Evolutionary conservation across 768 basidiomycete genomes (phyloP), one percentile per base, ranked within the genome.

Genomic region (Lactarius sanguifluus): DNA sequence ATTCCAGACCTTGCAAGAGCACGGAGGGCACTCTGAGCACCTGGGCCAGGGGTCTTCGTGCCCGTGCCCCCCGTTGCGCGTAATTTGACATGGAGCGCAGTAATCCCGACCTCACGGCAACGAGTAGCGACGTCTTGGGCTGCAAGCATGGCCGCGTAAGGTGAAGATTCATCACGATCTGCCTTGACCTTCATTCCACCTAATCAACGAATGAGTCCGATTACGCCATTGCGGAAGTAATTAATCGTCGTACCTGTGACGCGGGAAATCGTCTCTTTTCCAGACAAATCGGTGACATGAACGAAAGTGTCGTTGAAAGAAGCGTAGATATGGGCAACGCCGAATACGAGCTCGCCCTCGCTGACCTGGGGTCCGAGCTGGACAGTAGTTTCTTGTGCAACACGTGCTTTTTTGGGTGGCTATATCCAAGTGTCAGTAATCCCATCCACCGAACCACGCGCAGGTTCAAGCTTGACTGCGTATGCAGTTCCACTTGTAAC

Each of bases 181-280:
- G 96, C 97, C 84, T 98, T 99, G 81, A 99, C 97, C 84, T 98
- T 98, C 97, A 98, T 98, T 68, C 97, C 97, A 78, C 94, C 93
- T 92, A 62, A 5, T 36, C 20, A 38, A 32, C 23, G 18, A 41
- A 67, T 40, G 40, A 63, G 54, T n/a, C 38, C 15, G 4, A 47
- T 10, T 23, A 15, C 55, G 15, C 16, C 13, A 30, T 34, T 60
- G 25, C 18, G 25, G 38, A 34, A 20, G n/a, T 20, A 57, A 54
- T 23, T 10, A 80, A 85, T n/a, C 16, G 56, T 12, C 0, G 16
- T 65, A 91, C 96, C 96, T 72, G 97, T 98, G 70, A 98, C 94
- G 76, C 97, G 94, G 73, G 94, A 92, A 82, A 99, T 94, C 77
- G 97, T 99, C 84, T 98, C 97, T 83, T 93, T 96, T 74, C 97